Base-by-base conservation (phyloP, 78 protist species). In the Dictyostelium brefeldianum region DNA sequence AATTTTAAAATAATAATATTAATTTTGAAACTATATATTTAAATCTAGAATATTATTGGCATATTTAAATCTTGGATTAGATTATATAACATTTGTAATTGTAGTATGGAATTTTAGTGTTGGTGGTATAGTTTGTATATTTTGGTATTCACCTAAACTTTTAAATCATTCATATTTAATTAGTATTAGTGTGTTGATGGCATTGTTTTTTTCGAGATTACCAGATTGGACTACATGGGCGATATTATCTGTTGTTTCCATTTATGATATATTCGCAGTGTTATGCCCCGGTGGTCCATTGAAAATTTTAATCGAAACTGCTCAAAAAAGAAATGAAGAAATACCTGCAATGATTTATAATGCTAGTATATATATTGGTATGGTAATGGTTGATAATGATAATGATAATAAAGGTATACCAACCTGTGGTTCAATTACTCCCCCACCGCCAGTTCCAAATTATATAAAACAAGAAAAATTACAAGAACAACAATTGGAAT, bases 151-250 rank as follows among this genome's bases (percentile, higher is more conserved):
- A 3, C 95, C 93, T 18, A 56, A 43, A 46, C 71, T 80, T 10
- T 22, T 96, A 9, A 69, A 75, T 97, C 94, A 92, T 20, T 47
- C 73, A 5, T 89, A 77, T 78, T 46, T 90, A 70, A 48, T 81
- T 43, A 25, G 75, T 56, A 53, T 85, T 53, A 65, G 90, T 90
- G 80, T 80, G 41, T 77, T 90, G 36, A 46, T 90, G 80, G 98
- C 98, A 11, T 74, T 97, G 81, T 54, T 80, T 22, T 50, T 97
- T 12, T 95, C 99, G 11, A 51, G 85, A 62, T 75, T 98, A 56
- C 98, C 99, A 18, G 97, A 95, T 18, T 98, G 98, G 98, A 98
- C 99, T 48, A 96, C 99, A 1, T 99, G 99, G 99, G 91, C 79
- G 4, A 29, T 99, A 0, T 95, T 99, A 11, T 94, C 47, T 3